These are phyloP conservation scores for Debaryomyces coudertii DNA, from an alignment of 1,139 yeast species.

Conservation along the genomic window DNA sequence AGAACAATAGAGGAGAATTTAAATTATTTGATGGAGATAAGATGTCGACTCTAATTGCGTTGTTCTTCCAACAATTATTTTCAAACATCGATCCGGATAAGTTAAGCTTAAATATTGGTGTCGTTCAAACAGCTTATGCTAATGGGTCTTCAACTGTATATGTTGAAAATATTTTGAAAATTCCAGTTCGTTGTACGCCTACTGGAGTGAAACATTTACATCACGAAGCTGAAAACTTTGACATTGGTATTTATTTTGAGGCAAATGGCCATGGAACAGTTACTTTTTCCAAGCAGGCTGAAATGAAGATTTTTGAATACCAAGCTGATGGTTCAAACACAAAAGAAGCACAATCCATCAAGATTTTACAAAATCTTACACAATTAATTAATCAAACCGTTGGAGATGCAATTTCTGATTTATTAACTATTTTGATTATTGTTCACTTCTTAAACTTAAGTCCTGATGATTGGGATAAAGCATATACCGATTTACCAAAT, in stretches of 20 bases:
- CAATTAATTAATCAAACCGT: conserved; percentile 91
- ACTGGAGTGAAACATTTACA: conserved; percentile 97
- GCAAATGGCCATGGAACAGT: conserved; percentile 99
- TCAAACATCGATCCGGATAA: conserved; percentile 41
- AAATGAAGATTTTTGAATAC: conserved; percentile 33
- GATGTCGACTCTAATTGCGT: conserved; percentile 82
- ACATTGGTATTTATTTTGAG: conserved; percentile 92
- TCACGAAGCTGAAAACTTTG: conserved; percentile 81
- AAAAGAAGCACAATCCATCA: conserved; percentile 45
- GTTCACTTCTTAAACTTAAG: conserved; percentile 55
- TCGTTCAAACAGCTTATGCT: conserved; percentile 97
- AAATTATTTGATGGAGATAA: conserved; percentile 90
- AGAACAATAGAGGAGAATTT: conserved; percentile 52
- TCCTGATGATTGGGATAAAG: conserved; percentile 74
- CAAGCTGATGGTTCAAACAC: conserved; percentile 22
- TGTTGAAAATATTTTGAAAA: conserved; percentile 58
- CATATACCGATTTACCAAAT: conserved; percentile 86
- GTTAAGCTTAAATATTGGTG: conserved; percentile 63
- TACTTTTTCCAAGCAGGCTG: conserved; percentile 67
- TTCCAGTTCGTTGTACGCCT: conserved; percentile 88
- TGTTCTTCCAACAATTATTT: conserved; percentile 59
- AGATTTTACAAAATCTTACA: conserved; percentile 58
- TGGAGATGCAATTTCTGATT: conserved; percentile 94
- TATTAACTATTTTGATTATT: conserved; percentile 74
- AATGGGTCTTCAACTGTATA: conserved; percentile 88